phyloP scores from a whole-genome alignment of 495 filamentous ascomycete species.

The Aspergillus conjunctus region DNA sequence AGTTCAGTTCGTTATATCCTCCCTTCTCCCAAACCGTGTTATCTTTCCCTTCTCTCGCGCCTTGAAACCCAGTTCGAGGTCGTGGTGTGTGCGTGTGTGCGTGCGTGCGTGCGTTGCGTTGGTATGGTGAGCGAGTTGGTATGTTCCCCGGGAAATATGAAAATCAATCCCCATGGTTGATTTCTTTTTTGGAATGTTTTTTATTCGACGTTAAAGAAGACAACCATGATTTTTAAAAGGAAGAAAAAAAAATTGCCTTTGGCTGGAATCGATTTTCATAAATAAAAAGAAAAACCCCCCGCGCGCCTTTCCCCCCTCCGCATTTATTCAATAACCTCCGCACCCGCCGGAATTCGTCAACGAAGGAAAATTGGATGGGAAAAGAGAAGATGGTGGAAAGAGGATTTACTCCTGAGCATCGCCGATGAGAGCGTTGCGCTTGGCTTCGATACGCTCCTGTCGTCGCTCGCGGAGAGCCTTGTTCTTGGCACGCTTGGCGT shows the following conservation, averaged over 20 bases:
- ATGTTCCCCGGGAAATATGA: not conserved
- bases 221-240: not conserved
- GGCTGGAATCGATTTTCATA: constrained; percentile 17
- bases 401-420: constrained; percentile 67
- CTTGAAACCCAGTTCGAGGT: constrained; percentile 23
- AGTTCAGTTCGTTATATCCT: constrained; percentile 13
- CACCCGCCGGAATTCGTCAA: constrained; percentile 44
- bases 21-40: constrained; percentile 15
- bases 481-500: constrained; percentile 98
- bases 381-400: not conserved
- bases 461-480: constrained; percentile 98
- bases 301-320: constrained; percentile 2
- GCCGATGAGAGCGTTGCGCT: constrained; percentile 80
- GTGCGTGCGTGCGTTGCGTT: not conserved
- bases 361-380: constrained; percentile 29
- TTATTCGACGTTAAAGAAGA: no score
- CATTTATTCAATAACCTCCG: constrained; percentile 39
- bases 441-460: constrained; percentile 80
- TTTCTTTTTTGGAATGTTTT: no score
- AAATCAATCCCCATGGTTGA: no score
- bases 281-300: constrained; percentile 5
- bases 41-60: not conserved
- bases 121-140: not conserved
- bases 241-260: not conserved
- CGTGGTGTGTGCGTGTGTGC: constrained; percentile 5